phyloP scores from a whole-genome alignment of 768 basidiomycete species.

The Boletus barrowsii region DNA sequence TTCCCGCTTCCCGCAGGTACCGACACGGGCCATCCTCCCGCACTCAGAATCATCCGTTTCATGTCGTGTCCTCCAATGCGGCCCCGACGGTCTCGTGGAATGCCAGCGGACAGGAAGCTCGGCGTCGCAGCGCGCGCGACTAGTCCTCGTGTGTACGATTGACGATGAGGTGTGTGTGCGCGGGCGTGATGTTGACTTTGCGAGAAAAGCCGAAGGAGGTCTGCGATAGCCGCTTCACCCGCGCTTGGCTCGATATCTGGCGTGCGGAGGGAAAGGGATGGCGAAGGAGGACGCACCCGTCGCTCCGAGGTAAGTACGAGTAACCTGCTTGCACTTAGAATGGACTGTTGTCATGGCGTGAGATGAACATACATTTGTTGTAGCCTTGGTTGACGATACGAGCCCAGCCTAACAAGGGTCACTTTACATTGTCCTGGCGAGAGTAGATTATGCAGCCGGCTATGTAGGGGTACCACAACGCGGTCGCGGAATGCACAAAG shows the following conservation, averaged over 20 bases:
- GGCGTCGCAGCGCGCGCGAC: constrained; percentile 39
- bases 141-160: constrained; percentile 26
- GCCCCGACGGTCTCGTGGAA: constrained; percentile 76
- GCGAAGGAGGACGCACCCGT: constrained; percentile 50
- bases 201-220: constrained; percentile 63
- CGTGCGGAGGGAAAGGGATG: constrained; percentile 54
- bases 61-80: constrained; percentile 52
- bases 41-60: constrained; percentile 28
- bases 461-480: constrained; percentile 64
- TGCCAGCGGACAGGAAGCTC: constrained; percentile 68
- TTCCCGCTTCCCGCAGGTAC: constrained; percentile 8
- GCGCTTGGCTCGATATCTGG: constrained; percentile 53
- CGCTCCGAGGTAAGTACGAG: constrained; percentile 74
- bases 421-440: constrained; percentile 55
- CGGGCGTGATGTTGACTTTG: constrained; percentile 44
- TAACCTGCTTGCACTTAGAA: constrained; percentile 43
- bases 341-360: background rate
- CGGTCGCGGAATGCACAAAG: constrained; percentile 77
- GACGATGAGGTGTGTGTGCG: constrained; percentile 22
- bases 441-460: constrained; percentile 55
- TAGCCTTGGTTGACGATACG: constrained; percentile 63
- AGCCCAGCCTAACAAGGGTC: constrained; percentile 48
- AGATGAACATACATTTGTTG: constrained; percentile 67
- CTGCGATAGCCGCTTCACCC: constrained; percentile 65
- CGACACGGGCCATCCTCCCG: constrained; percentile 22